Evolutionary conservation across 1,139 yeast genomes (phyloP), one percentile per base, ranked within the genome.

Genomic region (Blastobotrys indianensis): DNA sequence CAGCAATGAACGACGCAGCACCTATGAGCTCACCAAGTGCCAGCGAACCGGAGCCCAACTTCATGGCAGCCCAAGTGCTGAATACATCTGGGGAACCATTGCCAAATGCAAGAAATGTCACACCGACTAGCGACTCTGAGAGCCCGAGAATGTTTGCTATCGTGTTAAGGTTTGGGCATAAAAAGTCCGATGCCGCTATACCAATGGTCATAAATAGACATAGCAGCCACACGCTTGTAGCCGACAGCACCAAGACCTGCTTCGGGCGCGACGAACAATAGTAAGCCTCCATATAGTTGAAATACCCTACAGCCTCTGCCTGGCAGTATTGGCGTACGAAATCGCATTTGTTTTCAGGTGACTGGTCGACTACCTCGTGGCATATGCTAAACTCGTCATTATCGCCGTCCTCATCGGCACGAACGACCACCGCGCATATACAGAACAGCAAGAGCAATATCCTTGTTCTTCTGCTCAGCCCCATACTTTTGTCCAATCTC

Each of bases 61-160:
- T 72, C 77, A 88, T 77, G 4, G 96, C 95, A 37, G 82, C 81
- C 61, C 79, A 86, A 0, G 96, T 87, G 42, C 94, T 77, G 41
- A 88, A 75, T 3, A 92, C 80, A 64, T 92, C 98, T 0, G 97
- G 96, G 0, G 95, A 75, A 8, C 96, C 92, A 63, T 92, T 92
- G 0, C 97, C 97, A 52, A 90, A 72, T 0, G 98, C 95, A 48
- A 92, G 69, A 39, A 90, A 69, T 0, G 97, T 90, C 55, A 90
- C 75, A 0, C 97, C 97, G 2, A 95, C 85, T 33, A 90, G 68
- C 47, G 85, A 79, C 52, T 87, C 94, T 10, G 92, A 79, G 41
- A 90, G 65, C 10, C 79, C 75, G 15, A 87, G 66, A 40, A 72
- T 63, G 29, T 72, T 70, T 8, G 94, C 77, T 17, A 86, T 71